Evolutionary conservation across 164 flowering plant species (phyloP).

Genomic region (Macadamia integrifolia): DNA sequence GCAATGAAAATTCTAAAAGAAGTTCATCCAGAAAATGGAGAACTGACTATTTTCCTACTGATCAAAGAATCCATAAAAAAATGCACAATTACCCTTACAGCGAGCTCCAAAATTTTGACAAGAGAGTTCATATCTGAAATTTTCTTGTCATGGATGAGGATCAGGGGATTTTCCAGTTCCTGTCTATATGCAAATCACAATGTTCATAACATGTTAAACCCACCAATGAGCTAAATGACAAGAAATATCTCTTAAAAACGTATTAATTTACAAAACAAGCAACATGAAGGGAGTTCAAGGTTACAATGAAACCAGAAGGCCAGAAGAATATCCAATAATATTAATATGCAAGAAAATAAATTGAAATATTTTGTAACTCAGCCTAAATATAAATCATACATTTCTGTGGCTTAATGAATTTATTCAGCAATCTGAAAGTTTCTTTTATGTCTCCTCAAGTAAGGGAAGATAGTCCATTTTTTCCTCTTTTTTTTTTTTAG

Average conservation of each 20-base stretch:
- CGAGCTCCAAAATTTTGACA: conserved; percentile 59
- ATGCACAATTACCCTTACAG: conserved; percentile 39
- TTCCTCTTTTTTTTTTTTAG: not conserved
- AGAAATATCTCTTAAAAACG: not conserved
- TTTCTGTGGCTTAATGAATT: too few relatives aligned
- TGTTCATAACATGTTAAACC: conserved; percentile 2
- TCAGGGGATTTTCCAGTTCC: conserved; percentile 81
- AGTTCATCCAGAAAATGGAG: not conserved
- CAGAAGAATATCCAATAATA: too few relatives aligned
- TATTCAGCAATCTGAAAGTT: too few relatives aligned
- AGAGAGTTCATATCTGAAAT: conserved; percentile 55
- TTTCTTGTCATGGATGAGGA: conserved; percentile 81
- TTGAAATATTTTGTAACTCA: too few relatives aligned
- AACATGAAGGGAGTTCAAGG: not conserved
- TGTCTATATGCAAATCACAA: conserved; percentile 27
- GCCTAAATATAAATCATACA: too few relatives aligned
- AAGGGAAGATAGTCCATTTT: not conserved
- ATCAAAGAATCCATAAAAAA: not conserved
- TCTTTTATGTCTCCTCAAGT: too few relatives aligned
- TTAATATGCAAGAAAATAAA: too few relatives aligned
- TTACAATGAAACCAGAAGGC: not conserved
- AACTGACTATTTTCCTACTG: not conserved
- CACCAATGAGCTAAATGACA: not conserved
- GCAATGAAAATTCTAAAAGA: not conserved
- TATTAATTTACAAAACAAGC: not conserved